Base-by-base conservation (phyloP, 2,329 filamentous ascomycete genomes). In the Emericellopsis cladophorae region DNA sequence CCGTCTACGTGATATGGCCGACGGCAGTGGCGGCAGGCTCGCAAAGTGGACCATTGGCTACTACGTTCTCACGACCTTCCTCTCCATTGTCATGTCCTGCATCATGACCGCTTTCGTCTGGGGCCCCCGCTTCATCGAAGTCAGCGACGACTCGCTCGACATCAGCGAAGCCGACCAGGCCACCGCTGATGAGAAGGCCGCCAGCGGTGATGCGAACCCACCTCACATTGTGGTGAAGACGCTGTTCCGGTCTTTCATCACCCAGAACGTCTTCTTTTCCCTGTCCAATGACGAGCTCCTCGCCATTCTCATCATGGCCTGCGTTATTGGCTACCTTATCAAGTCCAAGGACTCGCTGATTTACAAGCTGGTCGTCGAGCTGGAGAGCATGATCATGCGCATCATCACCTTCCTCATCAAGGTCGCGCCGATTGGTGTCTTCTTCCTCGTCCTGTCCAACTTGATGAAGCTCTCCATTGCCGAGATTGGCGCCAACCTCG, bases 401-500 rank as follows among this genome's bases (percentile, higher is more conserved):
- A 52, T 70, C 46, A 69, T 72, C 45, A 64, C 57, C 1, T 65
- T 62, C 37, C 55, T 73, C 26, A 72, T 73, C 53, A 56, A 67
- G 42, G 44, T 65, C 6, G 68, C 69, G 0, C 69, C 70, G 1
- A 56, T 70, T 24, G 69, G 69, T 47, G 67, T 74, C 40, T 74
- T 74, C 54, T 72, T 68, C 54, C 54, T 72, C 31, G 72, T 74
- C 46, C 51, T 74, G 44, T 59, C 67, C 33, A 74, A 73, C 48
- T 51, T 74, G 34, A 64, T 72, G 54, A 63, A 56, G 33, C 62
- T 73, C 21, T 54, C 71, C 44, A 63, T 73, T 34, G 55, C 48
- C 5, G 55, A 65, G 8, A 69, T 72, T 32, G 70, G 68, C 14
- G 44, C 52, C 29, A 74, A 72, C 45, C 52, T 74, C 3, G 70